These are phyloP conservation scores for Geotrichum candidum DNA, from an alignment of 1,139 yeast species.

Conservation along the genomic window DNA sequence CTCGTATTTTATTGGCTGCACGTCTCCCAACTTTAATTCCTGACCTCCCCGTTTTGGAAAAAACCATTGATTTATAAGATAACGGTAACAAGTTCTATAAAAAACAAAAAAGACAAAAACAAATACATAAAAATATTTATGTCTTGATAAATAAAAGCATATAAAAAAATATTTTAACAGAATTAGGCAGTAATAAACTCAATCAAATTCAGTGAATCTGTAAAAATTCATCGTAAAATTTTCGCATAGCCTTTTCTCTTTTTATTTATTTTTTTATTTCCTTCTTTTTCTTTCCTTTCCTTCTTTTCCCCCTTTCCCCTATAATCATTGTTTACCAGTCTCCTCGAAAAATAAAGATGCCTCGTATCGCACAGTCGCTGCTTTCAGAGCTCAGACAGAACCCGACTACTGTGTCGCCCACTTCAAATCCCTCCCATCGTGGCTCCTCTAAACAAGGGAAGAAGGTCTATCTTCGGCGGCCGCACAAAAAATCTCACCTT, in stretches of 20 bases:
- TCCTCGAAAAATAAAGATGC: neutral
- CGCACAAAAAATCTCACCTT: constrained; percentile 49
- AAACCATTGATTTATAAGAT: neutral
- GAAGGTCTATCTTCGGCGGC: constrained; percentile 42
- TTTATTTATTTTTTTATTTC: neutral
- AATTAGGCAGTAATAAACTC: too few relatives aligned
- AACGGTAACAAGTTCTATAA: neutral
- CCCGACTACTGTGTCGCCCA: neutral
- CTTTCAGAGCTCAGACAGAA: neutral
- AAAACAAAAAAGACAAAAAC: too few relatives aligned
- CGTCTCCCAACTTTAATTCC: neutral
- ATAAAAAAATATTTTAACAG: neutral
- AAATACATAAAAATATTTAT: neutral
- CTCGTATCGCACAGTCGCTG: neutral
- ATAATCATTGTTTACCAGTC: neutral
- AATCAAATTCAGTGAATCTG: too few relatives aligned
- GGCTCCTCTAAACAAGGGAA: neutral
- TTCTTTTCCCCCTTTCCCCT: neutral
- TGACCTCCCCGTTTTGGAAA: neutral
- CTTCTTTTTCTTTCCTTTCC: neutral
- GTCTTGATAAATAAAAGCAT: neutral
- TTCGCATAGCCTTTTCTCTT: too few relatives aligned
- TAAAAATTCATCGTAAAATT: too few relatives aligned
- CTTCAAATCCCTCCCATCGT: neutral
- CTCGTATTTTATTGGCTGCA: neutral